Base-by-base conservation (phyloP, 441 rosid genomes). In the Populus hybrid region DNA sequence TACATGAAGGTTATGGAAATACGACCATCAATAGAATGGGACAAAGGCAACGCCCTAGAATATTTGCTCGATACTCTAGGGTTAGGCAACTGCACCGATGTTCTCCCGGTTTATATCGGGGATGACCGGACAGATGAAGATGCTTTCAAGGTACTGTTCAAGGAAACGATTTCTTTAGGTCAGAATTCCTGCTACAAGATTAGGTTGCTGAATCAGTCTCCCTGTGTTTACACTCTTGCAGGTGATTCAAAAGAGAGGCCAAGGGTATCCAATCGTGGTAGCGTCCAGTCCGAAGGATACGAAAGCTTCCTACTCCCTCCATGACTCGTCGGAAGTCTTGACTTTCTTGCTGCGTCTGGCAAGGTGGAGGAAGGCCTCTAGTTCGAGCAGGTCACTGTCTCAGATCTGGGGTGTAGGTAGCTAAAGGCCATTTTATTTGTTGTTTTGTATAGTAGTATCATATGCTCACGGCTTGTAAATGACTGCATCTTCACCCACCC, bases 11-110 rank as follows among this genome's bases (percentile, higher is more conserved):
- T 96, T 14, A 72, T 96, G 16, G 99, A 96, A 88, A 89, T 96
- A 72, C 97, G 99, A 34, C 98, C 99, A 14, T 84, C 84, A 9
- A 96, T 96, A 73, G 87, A 94, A 82, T 96, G 99, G 99, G 90
- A 96, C 87, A 96, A 96, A 86, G 99, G 99, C 35, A 90, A 90
- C 83, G 99, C 99, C 74, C 97, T 96, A 74, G 97, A 93, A 82
- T 94, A 91, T 87, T 84, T 96, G 85, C 79, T 96, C 73, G 95
- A 93, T 75, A 85, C 96, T 32, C 92, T 94, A 68, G 99, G 98
- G 77, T 94, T 84, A 73, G 89, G 87, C 28, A 87, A 90, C 73
- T 86, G 89, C 74, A 82, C 83, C 6, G 86, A 91, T 71, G 98
- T 88, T 72, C 88, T 94, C 3, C 97, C 97, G 0, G 85, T 96